These are phyloP conservation scores for Bolboschoenus planiculmis DNA, from an alignment of 176 grass and related monocot genomes.

Conservation along the genomic window DNA sequence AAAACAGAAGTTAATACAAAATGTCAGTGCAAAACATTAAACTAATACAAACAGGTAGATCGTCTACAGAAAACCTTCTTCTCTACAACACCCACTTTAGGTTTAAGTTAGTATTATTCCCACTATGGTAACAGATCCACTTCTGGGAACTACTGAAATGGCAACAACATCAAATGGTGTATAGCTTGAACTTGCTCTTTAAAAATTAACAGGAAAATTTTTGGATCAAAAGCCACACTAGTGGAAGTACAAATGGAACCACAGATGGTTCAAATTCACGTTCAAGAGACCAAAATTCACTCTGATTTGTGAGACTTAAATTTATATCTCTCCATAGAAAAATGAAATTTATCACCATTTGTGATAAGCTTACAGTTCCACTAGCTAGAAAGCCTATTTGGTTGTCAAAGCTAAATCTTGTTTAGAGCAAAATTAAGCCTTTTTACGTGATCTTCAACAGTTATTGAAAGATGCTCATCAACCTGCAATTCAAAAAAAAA, in stretches of 20 bases:
- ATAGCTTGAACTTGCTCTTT: not conserved
- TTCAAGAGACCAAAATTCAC: too few species aligned
- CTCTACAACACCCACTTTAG: too few species aligned
- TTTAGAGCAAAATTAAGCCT: conserved; percentile 14
- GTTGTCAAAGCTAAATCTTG: too few species aligned
- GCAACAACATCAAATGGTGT: not conserved
- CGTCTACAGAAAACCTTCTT: not conserved
- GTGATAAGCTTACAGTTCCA: too few species aligned
- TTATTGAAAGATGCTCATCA: conserved; percentile 18
- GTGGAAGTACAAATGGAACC: not conserved
- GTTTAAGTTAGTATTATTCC: too few species aligned
- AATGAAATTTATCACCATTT: too few species aligned
- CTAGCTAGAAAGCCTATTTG: too few species aligned
- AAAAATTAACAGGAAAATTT: not conserved
- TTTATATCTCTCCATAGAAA: too few species aligned
- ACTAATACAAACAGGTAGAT: not conserved
- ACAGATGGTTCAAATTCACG: not conserved
- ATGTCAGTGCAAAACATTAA: conserved; percentile 17
- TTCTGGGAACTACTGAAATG: not conserved
- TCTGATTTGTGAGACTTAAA: too few species aligned
- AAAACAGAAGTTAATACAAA: not conserved
- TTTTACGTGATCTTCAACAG: conserved; percentile 20
- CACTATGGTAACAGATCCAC: not conserved
- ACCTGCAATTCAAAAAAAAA: not conserved
- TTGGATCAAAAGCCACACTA: not conserved